Evolutionary conservation across 495 filamentous ascomycete genomes (phyloP).

Genomic region (Penicillium macrosclerotiorum): DNA sequence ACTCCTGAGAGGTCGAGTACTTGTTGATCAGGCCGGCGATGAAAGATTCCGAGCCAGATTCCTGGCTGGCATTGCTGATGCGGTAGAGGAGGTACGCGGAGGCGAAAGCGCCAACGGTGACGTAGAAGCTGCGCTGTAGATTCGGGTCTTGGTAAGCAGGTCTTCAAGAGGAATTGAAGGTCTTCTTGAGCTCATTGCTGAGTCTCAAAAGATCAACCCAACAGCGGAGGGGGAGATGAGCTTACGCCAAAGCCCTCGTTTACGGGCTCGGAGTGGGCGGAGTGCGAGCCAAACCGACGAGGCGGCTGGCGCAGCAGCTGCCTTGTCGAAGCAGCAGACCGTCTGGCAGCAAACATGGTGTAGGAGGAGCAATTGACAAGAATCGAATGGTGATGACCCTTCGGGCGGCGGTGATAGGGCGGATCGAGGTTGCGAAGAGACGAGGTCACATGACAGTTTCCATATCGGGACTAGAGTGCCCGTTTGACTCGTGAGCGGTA

Average conservation of each 20-base stretch:
- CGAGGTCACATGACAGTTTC: conserved; percentile 19
- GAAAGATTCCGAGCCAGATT: conserved; percentile 48
- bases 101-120: conserved; percentile 58
- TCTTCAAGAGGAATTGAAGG: conserved; percentile 9
- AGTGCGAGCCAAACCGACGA: conserved; percentile 45
- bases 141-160: conserved; percentile 15
- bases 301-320: conserved; percentile 46
- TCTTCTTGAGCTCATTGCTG: conserved; percentile 5
- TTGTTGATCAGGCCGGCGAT: conserved; percentile 58
- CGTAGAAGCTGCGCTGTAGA: conserved; percentile 63
- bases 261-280: conserved; percentile 50
- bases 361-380: conserved; percentile 31
- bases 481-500: no score
- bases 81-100: conserved; percentile 57
- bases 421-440: conserved; percentile 24
- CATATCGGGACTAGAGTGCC: conserved; percentile 21
- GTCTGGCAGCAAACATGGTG: conserved; percentile 47
- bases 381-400: conserved; percentile 32
- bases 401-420: conserved; percentile 26
- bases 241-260: conserved; percentile 66
- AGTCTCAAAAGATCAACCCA: conserved; percentile 7
- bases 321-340: conserved; percentile 41
- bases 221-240: conserved; percentile 28
- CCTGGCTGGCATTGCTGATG: conserved; percentile 39
- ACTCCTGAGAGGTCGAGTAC: conserved; percentile 46